Percentiles rank a stretch among this genome's conserved stretches.
Conservation (phyloP, 257 asterid genomes). For the Solanum tarapatanum region DNA sequence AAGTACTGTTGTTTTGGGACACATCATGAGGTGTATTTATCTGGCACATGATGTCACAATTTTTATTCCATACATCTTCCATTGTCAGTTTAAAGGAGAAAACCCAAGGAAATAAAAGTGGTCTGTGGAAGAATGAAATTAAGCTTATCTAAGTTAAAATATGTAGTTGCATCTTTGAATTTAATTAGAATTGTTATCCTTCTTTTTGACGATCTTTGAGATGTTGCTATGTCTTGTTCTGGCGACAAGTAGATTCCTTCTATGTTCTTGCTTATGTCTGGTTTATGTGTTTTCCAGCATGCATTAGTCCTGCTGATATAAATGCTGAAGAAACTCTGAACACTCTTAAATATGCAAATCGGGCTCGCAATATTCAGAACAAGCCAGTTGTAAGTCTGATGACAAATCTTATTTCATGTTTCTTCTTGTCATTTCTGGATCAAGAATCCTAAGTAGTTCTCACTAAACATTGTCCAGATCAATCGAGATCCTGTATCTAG, state of each 20-base stretch:
- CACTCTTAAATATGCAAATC: slow-evolving; percentile 94
- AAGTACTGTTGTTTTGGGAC: not conserved
- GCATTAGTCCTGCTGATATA: slow-evolving; percentile 99
- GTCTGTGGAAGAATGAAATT: not conserved
- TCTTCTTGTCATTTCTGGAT: slow-evolving; percentile 3
- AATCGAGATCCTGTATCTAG: slow-evolving; percentile 89
- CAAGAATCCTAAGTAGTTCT: slow-evolving; percentile 2
- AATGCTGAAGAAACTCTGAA: slow-evolving; percentile 98
- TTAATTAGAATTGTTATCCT: not conserved
- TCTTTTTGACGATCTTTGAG: not conserved
- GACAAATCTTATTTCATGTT: not conserved
- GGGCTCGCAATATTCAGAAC: slow-evolving; percentile 98
- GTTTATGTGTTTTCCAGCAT: slow-evolving; percentile 42
- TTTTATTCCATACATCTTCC: not conserved
- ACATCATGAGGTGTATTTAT: not conserved
- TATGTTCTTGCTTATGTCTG: not conserved
- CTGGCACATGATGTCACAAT: not conserved
- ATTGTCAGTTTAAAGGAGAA: not conserved
- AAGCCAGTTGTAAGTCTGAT: slow-evolving; percentile 78
- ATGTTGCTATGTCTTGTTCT: not conserved
- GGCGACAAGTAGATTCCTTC: not conserved
- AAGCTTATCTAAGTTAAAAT: not conserved
- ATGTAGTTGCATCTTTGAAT: not conserved
- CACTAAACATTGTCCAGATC: slow-evolving; percentile 35
- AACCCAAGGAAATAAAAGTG: not conserved